Evolutionary conservation across 148 eudicot species (phyloP).

Genomic region (Diospyros kaki): DNA sequence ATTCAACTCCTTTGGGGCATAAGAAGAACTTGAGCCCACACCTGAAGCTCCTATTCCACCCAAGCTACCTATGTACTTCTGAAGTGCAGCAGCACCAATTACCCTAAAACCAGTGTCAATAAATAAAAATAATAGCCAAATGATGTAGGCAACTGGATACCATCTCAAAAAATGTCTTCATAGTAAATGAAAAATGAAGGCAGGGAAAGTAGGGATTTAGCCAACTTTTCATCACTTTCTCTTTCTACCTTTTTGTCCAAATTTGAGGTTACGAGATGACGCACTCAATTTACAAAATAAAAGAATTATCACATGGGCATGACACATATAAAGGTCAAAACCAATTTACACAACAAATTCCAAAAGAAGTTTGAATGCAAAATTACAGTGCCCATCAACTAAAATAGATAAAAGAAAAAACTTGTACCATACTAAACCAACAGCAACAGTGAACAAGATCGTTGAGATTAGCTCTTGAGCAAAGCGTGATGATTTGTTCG

Average conservation of each 20-base stretch:
- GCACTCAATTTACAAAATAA: neutral
- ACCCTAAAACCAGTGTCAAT: slow-evolving; percentile 43
- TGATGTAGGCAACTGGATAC: neutral
- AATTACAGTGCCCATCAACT: neutral
- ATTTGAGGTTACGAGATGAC: neutral
- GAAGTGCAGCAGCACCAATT: slow-evolving; percentile 80
- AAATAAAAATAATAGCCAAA: slow-evolving; percentile 6
- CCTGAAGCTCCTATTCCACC: slow-evolving; percentile 90
- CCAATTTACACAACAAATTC: neutral
- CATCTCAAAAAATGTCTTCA: neutral
- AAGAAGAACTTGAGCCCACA: slow-evolving; percentile 86
- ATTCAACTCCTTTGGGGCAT: slow-evolving; percentile 69
- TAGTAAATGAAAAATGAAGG: neutral
- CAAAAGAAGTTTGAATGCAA: slow-evolving; percentile 4
- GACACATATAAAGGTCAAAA: neutral
- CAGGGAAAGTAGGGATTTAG: neutral
- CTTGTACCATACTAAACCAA: slow-evolving; percentile 74
- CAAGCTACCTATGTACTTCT: slow-evolving; percentile 75
- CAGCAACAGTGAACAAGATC: slow-evolving; percentile 62
- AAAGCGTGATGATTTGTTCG: slow-evolving; percentile 61
- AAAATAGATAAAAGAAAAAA: slow-evolving; percentile 15
- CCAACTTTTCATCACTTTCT: neutral
- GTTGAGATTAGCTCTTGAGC: slow-evolving; percentile 79
- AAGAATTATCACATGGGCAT: neutral
- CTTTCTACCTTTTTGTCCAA: slow-evolving; percentile 1